phyloP scores from a whole-genome alignment of 352 stramenopile genomes.

The Lagenidium sp. region DNA sequence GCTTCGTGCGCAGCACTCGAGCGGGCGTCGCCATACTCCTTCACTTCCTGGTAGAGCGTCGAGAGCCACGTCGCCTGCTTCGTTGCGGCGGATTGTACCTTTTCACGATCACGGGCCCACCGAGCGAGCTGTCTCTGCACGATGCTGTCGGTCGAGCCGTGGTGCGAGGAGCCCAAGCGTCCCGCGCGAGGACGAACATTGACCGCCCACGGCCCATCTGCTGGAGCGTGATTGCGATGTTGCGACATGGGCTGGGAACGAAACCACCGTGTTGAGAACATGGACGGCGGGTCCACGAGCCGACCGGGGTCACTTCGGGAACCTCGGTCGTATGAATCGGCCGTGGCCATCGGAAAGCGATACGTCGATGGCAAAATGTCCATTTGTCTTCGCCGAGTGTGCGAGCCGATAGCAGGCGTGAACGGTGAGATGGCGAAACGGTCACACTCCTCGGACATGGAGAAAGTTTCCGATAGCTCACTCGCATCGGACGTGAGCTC shows the following conservation, averaged over 20 bases:
- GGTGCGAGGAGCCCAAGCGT: no score
- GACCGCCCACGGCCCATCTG: no score
- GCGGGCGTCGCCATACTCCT: not conserved
- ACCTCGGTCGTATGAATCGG: not conserved
- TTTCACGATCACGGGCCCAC: not conserved
- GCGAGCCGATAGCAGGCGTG: no score
- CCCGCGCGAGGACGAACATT: no score
- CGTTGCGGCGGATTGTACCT: not conserved
- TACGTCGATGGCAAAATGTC: not conserved
- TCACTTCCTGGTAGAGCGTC: not conserved
- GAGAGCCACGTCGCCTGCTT: not conserved
- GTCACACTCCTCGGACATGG: no score
- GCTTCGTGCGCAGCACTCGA: no score
- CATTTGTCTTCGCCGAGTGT: no score
- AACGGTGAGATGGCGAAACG: no score
- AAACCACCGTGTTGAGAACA: not conserved
- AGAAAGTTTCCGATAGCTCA: conserved; percentile 13
- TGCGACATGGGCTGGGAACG: not conserved
- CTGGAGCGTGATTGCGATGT: no score
- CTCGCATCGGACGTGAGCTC: conserved; percentile 17
- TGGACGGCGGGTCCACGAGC: not conserved
- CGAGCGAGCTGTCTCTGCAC: not conserved
- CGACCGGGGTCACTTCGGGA: not conserved
- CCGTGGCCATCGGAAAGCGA: not conserved
- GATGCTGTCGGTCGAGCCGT: not conserved